Base-by-base conservation (phyloP, 1,284 basidiomycete genomes). In the Rhodotorula sp. region DNA sequence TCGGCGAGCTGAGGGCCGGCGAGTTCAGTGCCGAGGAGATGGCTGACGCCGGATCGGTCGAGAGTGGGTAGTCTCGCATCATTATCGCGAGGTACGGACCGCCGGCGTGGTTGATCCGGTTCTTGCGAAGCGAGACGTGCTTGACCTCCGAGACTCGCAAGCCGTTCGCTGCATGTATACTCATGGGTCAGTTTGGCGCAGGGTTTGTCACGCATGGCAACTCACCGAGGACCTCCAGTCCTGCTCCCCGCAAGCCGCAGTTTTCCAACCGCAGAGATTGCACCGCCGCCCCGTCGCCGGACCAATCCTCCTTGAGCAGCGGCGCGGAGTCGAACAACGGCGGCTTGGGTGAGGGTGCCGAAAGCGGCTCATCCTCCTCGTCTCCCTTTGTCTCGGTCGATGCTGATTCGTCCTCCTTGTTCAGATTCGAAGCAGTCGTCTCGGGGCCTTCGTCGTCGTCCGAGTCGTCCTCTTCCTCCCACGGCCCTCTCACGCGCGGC, bases 81-180 rank as follows among this genome's bases (percentile, higher is more conserved):
- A 96, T 95, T 62, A 95, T 85, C 0, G 93, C 93, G n/a, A 97
- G 84, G 0, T 92, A 89, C 4, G 96, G 92, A 2, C 90, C 92
- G 30, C 92, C 91, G 0, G 89, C 86, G 0, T 87, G 85, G 51
- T 85, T 87, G 76, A 96, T 95, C 62, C 87, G 87, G 80, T 96
- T 95, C 64, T 91, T 86, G 37, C 93, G 86, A 20, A 96, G 82
- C 0, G 93, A 95, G 65, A 96, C 88, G 77, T 96, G 91, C 73
- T 87, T 86, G 62, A 97, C 82, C 0, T 88, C 88, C 0, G 92
- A 94, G 0, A 87, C 87, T 6, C 93, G 88, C 26, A 96, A 86
- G 17, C 86, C 87, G 71, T 91, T 88, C 22, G 91, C 91, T 91
- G 76, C 37, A 45, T 71, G 67, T 66, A 17, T 14, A 61, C 58